Base-by-base conservation (phyloP, 192 early-diverging fungal species). In the Coemansia reversa region DNA sequence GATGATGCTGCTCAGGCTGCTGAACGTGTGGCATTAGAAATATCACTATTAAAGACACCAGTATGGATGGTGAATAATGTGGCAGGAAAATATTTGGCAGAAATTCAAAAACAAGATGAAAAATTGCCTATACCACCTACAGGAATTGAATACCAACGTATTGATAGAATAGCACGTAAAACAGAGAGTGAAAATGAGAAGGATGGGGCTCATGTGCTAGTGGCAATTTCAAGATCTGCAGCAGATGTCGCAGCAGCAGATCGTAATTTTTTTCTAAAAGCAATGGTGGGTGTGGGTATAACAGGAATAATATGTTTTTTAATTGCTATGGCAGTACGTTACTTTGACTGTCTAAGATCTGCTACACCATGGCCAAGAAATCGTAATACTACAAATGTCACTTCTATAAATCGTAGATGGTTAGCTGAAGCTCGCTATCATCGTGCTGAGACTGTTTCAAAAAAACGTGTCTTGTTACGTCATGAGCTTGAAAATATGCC, bases 261-360 rank as follows among this genome's bases (percentile, higher is more conserved):
- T 55, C 68, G 77, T 19, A 80, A 75, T 39, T 80, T 80, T 52
- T 80, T 80, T 51, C 59, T 80, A 12, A 80, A 80, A 45, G 77
- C 77, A 0, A 80, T 80, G 77, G 63, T 80, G 19, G 71, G 77
- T 1, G 72, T 80, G 1, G 77, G 77, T 5, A 75, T 80, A 24
- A 75, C 72, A 18, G 77, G 77, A 0, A 75, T 80, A 7, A 62
- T 80, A 25, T 80, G 77, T 48, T 80, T 80, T 20, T 55, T 78
- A 8, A 65, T 78, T 16, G 76, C 76, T 18, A 72, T 78, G 63
- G 52, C 69, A 1, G 76, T 78, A 6, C 52, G 70, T 14, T 78
- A 78, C 25, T 72, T 78, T 62, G 76, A 78, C 63, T 78, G 76
- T 35, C 39, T 76, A 16, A 8, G 58, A 48, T 25, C 27, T 33